Evolutionary conservation across 2,329 filamentous ascomycete genomes (phyloP).

Genomic region (Dothiorella sarmentorum): DNA sequence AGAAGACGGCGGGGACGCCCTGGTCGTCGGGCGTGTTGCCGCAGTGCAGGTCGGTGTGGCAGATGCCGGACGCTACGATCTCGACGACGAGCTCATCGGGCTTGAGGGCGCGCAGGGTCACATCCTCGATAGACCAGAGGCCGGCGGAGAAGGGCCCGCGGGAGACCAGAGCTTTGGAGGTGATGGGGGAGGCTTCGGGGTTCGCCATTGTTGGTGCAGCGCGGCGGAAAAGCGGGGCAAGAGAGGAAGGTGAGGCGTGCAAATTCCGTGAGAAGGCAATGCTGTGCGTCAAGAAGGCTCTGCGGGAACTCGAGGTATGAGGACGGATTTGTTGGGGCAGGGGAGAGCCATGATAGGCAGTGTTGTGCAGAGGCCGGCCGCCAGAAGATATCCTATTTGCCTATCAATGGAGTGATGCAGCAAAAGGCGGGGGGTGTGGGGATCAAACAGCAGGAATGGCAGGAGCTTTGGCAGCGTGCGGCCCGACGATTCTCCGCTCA

Average conservation of each 20-base stretch:
- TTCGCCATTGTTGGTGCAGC: too few relatives aligned
- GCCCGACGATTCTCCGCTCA: neutral
- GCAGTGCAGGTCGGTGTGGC: slow-evolving; percentile 52
- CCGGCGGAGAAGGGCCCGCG: slow-evolving; percentile 34
- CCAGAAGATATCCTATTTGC: slow-evolving; percentile 7
- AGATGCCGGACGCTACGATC: slow-evolving; percentile 52
- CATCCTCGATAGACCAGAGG: slow-evolving; percentile 39
- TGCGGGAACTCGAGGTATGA: neutral
- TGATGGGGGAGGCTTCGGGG: neutral
- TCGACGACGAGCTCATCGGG: slow-evolving; percentile 50
- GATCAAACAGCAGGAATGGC: neutral
- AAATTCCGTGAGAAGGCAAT: neutral
- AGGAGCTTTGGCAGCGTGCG: neutral
- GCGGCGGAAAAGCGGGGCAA: neutral
- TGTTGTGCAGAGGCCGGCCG: neutral
- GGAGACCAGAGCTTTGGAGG: slow-evolving; percentile 33
- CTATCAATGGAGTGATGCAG: neutral
- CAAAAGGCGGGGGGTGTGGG: neutral
- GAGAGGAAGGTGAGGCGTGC: neutral
- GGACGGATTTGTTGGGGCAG: neutral
- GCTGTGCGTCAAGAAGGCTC: neutral
- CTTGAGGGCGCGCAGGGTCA: slow-evolving; percentile 29
- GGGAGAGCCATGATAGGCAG: neutral
- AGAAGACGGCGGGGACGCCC: slow-evolving; percentile 33
- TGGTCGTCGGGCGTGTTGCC: slow-evolving; percentile 25